Percentiles rank a stretch among this genome's conserved stretches.
Evolutionary conservation across 1,284 basidiomycete genomes (phyloP).

Genomic region (Leccinum ponderosum): DNA sequence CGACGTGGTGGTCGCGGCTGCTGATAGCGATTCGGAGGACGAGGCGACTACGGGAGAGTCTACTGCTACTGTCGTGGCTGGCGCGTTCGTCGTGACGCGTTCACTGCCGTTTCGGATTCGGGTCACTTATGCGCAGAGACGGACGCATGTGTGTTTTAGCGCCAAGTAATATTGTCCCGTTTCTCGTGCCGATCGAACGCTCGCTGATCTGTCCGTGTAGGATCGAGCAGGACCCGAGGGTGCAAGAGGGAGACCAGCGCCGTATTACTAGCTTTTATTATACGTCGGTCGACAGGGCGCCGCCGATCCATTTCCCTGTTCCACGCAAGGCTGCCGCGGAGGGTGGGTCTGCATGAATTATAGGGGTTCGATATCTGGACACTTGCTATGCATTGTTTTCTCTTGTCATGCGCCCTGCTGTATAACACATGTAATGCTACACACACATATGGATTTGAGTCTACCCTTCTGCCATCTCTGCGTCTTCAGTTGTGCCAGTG

Average conservation of each 20-base stretch:
- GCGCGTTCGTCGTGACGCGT: conserved; percentile 43
- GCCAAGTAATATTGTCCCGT: conserved; percentile 38
- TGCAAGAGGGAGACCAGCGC: conserved; percentile 27
- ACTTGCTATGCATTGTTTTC: neutral
- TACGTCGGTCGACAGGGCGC: conserved; percentile 37
- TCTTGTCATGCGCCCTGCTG: neutral
- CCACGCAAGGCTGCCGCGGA: conserved; percentile 13
- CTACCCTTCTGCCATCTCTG: conserved; percentile 40
- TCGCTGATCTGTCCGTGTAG: conserved; percentile 20
- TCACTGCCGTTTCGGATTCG: conserved; percentile 47
- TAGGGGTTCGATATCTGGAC: neutral
- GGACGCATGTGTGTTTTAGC: conserved; percentile 41
- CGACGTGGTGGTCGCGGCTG: conserved; percentile 26
- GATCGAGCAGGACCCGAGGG: conserved; percentile 29
- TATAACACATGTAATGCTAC: conserved; percentile 7
- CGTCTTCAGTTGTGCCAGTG: conserved; percentile 34
- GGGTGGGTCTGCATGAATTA: neutral
- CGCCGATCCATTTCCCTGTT: conserved; percentile 37
- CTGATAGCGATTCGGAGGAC: neutral
- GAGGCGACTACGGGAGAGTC: conserved; percentile 5
- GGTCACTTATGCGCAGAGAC: conserved; percentile 40
- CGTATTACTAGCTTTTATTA: conserved; percentile 41
- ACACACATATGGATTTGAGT: conserved; percentile 14
- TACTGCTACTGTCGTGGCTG: conserved; percentile 42
- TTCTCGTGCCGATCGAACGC: neutral